Base-by-base conservation (phyloP, 306 rosid genomes). In the Rubus parviflorus region DNA sequence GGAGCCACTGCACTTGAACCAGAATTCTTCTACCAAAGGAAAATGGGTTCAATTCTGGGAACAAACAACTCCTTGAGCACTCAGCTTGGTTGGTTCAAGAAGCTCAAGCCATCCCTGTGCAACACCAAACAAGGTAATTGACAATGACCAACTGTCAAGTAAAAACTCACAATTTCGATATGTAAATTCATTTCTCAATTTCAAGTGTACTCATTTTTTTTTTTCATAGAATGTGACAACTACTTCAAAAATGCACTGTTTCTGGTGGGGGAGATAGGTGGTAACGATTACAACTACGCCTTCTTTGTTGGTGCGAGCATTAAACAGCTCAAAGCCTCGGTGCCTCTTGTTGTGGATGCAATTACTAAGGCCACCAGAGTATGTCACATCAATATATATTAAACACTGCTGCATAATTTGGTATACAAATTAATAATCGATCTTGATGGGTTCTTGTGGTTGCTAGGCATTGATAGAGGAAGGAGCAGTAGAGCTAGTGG, bases 181-280 rank as follows among this genome's bases (percentile, higher is more conserved):
- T 54, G 25, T n/a, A 22, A 9, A 19, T 37, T 22, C n/a, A 13
- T 14, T 14, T 19, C 10, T 30, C 48, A 15, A 9, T 83, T 64
- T 71, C 41, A 30, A 30, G 35, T 30, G 1, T 30, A 30, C 35
- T 30, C 35, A 0, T 25, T 1, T 25, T 25, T 1, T 25, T 25
- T 25, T 25, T 25, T 25, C 30, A 25, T 25, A 92, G 94, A 86
- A 5, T 92, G 97, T 83, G 84, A 84, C 40, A 85, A 60, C 70
- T 83, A 79, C 88, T 84, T 92, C 78, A 83, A 81, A 58, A 88
- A 53, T 63, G 69, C 95, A 5, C 83, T 90, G 16, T 92, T 92
- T 79, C 37, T 92, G 30, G 89, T 90, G 56, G 93, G 97, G 30
- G 97, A 90, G 85, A 92, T 92, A 0, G 97, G 97, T 53, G 97